Evolutionary conservation across 495 filamentous ascomycete species (phyloP), one percentile per base, ranked within the genome.

Genomic region (Xylaria grammica): DNA sequence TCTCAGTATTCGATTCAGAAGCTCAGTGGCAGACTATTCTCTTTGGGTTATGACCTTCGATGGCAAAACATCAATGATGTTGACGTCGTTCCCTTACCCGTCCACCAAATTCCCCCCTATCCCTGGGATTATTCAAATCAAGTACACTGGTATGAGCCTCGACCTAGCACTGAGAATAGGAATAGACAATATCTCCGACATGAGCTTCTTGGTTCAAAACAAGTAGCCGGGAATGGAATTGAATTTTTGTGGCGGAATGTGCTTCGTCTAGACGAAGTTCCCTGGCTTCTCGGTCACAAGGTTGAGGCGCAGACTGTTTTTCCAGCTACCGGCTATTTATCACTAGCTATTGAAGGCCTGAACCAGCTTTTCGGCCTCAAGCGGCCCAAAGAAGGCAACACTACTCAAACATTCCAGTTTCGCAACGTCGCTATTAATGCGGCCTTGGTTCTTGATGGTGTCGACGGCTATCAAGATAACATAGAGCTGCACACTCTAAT

Each of bases 261-360:
- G 48, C 55, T 69, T 3, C 65, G 40, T 5, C 17, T 64, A 1
- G 42, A 22, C 19, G 70, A 72, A 32, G 49, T 76, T 0, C 76
- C 79, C 0, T 87, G 83, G 84, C 45, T 86, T 0, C 36, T 60
- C 0, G 82, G 82, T 42, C 84, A 86, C 67, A 66, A 54, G 38
- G 5, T 81, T 1, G 73, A 75, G 34, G 36, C 42, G 1, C 69
- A 75, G 19, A 59, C 72, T n/a, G 71, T 91, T 0, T 85, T 86
- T 48, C 87, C 88, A 4, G 85, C 76, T 13, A 76, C 85, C 2
- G 82, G 75, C 0, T 88, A 85, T 62, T 59, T 84, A 4, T 71
- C 74, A 7, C 79, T 83, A 65, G 84, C 81, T 0, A 60, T 84
- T 0, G 85, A 89, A 57, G 79, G 78, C 0, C 66, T 79, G 1